Base-by-base conservation (phyloP, 257 asterid genomes). In the Eustoma russellianum region DNA sequence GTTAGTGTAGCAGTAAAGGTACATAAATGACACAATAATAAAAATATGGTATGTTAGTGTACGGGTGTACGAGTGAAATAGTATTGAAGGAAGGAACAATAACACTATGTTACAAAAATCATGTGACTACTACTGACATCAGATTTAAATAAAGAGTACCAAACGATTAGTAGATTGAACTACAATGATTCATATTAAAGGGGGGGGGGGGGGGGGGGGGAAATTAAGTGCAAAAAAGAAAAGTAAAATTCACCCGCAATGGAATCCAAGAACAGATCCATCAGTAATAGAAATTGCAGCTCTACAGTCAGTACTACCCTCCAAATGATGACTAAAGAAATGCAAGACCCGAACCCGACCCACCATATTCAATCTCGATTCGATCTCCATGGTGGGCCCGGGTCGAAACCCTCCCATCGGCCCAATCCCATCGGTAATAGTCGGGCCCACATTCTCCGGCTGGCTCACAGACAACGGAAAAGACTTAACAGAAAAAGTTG, bases 261-360 rank as follows among this genome's bases (percentile, higher is more conserved):
- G 95, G 47, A 91, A 84, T 38, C 84, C 93, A 8, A 75, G 57
- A 13, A 91, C 90, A 66, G 95, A 80, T 66, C 97, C 98, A 68
- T 87, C 98, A 55, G 62, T 54, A 2, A 75, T 81, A 17, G 93
- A 69, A 61, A 91, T 50, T 0, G 78, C 72, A 0, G 85, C 87
- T 67, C 76, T 69, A 58, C 98, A 84, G 17, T 82, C 81, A 44
- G 88, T 74, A 43, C 83, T 75, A 13, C 79, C 71, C 52, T 76
- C 88, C 70, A 84, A 72, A 60, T 77, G 94, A 63, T 87, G 95
- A 0, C 71, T 80, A 41, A 87, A 84, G 62, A 78, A 62, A 49
- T 74, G 82, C 80, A 91, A 50, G 24, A 86, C 68, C 74, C 79
- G 71, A 12, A 91, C 87, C 80, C 88, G 89, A 7, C 98, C 98